Conservation (phyloP, 805 yeast genomes). For the Candida suzukii region DNA sequence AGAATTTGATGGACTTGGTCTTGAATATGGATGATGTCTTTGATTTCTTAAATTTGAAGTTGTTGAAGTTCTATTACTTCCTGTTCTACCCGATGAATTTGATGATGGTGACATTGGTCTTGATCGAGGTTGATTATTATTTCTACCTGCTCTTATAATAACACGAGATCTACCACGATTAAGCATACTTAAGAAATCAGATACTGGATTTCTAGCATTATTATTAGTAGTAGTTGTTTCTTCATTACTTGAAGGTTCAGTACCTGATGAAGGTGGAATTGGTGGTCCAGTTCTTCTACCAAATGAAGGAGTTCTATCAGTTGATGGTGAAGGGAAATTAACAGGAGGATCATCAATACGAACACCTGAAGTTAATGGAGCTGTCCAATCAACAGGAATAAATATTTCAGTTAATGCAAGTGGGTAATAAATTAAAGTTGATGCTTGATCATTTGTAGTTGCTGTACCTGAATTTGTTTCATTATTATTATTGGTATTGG, state of each 20-base stretch:
- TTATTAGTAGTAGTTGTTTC: neutral
- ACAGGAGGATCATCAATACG: conserved; percentile 19
- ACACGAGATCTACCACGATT: no score
- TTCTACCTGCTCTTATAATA: no score
- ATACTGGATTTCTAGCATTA: no score
- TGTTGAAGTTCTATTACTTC: neutral
- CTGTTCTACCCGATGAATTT: no score
- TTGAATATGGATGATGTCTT: neutral
- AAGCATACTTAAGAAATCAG: no score
- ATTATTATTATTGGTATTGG: conserved; percentile 3
- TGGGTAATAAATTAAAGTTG: conserved; percentile 14
- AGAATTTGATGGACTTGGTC: no score
- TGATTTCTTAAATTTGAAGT: neutral
- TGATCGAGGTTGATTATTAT: no score
- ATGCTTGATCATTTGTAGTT: conserved; percentile 1
- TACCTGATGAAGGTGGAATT: neutral
- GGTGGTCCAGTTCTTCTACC: conserved; percentile 21
- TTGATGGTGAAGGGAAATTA: conserved; percentile 15
- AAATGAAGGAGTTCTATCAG: conserved; percentile 17
- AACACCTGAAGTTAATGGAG: conserved; percentile 11
- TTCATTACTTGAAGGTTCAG: neutral
- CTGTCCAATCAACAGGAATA: conserved; percentile 24
- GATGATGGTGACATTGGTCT: no score
- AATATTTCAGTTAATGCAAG: conserved; percentile 23
- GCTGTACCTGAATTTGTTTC: no score